These are phyloP conservation scores for Leccinum cinnamomeum DNA, from an alignment of 1,284 basidiomycete genomes.

Conservation along the genomic window DNA sequence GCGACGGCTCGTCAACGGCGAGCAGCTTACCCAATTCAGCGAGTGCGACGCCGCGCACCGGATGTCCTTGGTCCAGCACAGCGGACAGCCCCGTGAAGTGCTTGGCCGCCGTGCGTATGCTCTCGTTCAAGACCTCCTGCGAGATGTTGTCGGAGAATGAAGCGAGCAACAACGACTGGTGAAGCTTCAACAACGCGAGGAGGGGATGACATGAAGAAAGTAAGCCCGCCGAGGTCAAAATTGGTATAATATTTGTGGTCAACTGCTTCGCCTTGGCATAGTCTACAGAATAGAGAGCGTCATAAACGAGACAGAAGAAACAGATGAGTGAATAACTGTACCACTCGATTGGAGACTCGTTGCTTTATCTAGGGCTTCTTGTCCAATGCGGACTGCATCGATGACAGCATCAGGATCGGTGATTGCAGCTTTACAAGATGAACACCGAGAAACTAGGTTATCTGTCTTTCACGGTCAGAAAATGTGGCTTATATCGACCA, in stretches of 20 bases:
- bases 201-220: slow-evolving; percentile 72
- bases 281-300: slow-evolving; percentile 40
- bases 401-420: slow-evolving; percentile 29
- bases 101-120: slow-evolving; percentile 56
- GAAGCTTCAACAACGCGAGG: slow-evolving; percentile 69
- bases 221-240: slow-evolving; percentile 54
- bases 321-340: slow-evolving; percentile 29
- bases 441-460: slow-evolving; percentile 50
- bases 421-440: slow-evolving; percentile 54
- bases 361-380: slow-evolving; percentile 72
- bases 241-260: slow-evolving; percentile 64
- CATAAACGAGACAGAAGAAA: background rate
- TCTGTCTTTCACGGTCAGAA: slow-evolving; percentile 37
- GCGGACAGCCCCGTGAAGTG: slow-evolving; percentile 55
- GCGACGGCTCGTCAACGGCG: slow-evolving; percentile 67
- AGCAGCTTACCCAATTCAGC: slow-evolving; percentile 83
- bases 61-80: slow-evolving; percentile 71
- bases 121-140: slow-evolving; percentile 62
- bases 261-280: slow-evolving; percentile 55
- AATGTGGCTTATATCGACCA: slow-evolving; percentile 13
- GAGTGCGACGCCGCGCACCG: slow-evolving; percentile 72
- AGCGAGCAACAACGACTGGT: slow-evolving; percentile 63
- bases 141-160: slow-evolving; percentile 40
- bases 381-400: slow-evolving; percentile 62
- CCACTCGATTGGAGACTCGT: slow-evolving; percentile 57